Evolutionary conservation across 306 rosid species (phyloP), one percentile per base, ranked within the genome.

Genomic region (Nissolia schottii): DNA sequence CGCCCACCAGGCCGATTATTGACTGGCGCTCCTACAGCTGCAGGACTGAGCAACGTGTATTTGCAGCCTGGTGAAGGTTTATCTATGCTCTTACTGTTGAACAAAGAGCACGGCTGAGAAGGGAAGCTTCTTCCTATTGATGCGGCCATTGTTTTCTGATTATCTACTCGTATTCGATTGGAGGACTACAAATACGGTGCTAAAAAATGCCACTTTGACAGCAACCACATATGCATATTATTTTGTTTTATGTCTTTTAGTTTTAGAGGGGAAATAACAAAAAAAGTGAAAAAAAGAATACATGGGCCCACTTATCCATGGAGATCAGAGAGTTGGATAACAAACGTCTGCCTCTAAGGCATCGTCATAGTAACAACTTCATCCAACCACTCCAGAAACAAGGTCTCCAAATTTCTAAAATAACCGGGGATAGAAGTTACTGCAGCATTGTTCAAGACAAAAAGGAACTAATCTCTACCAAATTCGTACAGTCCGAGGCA

Each of bases 41-140:
- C 65, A 14, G 76, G 79, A 49, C 71, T 34, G 7, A 77, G 64
- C 85, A 84, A 67, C 5, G 72, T 46, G 60, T 12, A 56, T 40
- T 43, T 74, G 18, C 57, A 38, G 9, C 77, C 83, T 18, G 76
- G 53, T 22, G 78, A 82, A 41, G 76, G 24, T 56, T 64, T 77
- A 41, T 10, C 3, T 12, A 56, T 3, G 64, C 54, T 76, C 73
- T 74, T 71, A 13, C 71, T 79, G 51, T 80, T 77, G 69, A 67
- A 81, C 29, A 43, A 71, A 75, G 82, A 54, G 67, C 67, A 72
- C 7, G 89, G 84, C 40, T 74, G 95, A 48, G 78, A 40, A 46
- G 76, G 84, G 74, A 85, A 73, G 73, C 77, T 73, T 82, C 87
- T 84, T 71, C 83, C 86, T 13, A 76, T 80, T 76, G 87, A 78